phyloP scores from a whole-genome alignment of 108 stramenopile species.

The Cyclostephanos tholiformis region DNA sequence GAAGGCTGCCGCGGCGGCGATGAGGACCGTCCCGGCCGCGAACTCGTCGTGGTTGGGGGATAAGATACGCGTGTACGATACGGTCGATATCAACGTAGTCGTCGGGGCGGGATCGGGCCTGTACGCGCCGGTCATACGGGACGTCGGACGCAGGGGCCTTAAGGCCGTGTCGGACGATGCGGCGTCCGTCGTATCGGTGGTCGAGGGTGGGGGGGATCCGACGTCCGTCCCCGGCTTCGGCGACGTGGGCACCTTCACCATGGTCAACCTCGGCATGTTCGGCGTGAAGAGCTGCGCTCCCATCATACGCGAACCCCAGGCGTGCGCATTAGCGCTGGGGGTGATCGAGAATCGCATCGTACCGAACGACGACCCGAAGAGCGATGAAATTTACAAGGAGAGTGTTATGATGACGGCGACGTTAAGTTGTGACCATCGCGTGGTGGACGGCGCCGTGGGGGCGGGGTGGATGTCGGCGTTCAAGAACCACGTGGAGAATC shows the following conservation, averaged over 20 bases:
- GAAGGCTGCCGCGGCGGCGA: constrained; percentile 90
- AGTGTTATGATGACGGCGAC: constrained; percentile 93
- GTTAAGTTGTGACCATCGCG: constrained; percentile 97
- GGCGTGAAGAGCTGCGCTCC: constrained; percentile 95
- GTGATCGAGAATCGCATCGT: constrained; percentile 91
- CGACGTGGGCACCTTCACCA: constrained; percentile 81
- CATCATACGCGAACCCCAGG: constrained; percentile 97
- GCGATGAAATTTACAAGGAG: constrained; percentile 85
- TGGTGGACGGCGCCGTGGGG: constrained; percentile 98
- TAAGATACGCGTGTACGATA: constrained; percentile 84
- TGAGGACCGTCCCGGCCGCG: constrained; percentile 86
- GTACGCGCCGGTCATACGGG: constrained; percentile 87
- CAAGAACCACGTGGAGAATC: constrained; percentile 90
- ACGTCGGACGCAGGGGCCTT: constrained; percentile 80
- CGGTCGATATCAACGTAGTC: constrained; percentile 94
- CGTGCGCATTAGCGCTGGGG: constrained; percentile 93
- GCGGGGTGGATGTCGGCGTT: constrained; percentile 96
- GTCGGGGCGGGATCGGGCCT: constrained; percentile 82
- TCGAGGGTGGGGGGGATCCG: constrained; percentile 33
- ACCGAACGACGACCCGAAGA: constrained; percentile 76
- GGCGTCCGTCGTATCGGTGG: constrained; percentile 21
- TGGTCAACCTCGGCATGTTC: constrained; percentile 97
- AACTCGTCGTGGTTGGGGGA: constrained; percentile 92
- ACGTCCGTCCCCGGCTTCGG: constrained; percentile 45
- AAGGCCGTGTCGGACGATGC: constrained; percentile 76